phyloP scores from a whole-genome alignment of 345 rosid genomes.

The Lepidium africanum region DNA sequence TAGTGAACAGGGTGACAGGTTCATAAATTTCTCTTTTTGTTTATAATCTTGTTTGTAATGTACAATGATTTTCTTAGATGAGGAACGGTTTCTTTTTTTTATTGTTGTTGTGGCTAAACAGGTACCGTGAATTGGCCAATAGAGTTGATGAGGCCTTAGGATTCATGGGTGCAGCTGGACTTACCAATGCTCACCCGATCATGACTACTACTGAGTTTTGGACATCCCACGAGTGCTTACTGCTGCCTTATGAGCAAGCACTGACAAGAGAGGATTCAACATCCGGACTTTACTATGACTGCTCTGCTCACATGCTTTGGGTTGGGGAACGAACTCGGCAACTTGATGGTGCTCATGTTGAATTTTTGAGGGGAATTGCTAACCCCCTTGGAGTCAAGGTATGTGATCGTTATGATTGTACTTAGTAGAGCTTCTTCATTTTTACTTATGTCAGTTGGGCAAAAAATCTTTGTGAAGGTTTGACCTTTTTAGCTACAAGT shows the following conservation, averaged over 20 bases:
- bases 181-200: slow-evolving; percentile 46
- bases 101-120: slow-evolving; percentile 5
- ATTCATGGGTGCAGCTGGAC: slow-evolving; percentile 69
- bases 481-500: too few relatives aligned
- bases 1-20: slow-evolving; percentile 75
- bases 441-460: too few relatives aligned
- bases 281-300: slow-evolving; percentile 57
- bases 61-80: not conserved
- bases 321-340: slow-evolving; percentile 72
- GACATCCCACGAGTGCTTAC: slow-evolving; percentile 67
- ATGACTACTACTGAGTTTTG: slow-evolving; percentile 58
- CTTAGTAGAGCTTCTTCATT: too few relatives aligned
- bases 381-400: slow-evolving; percentile 66
- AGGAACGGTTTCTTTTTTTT: not conserved
- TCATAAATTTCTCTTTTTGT: not conserved
- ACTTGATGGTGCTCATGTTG: slow-evolving; percentile 65
- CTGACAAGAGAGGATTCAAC: slow-evolving; percentile 69
- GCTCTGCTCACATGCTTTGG: slow-evolving; percentile 70
- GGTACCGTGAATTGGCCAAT: slow-evolving; percentile 56
- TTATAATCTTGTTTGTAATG: not conserved
- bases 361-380: slow-evolving; percentile 51
- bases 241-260: slow-evolving; percentile 61
- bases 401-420: not conserved
- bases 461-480: too few relatives aligned
- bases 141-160: slow-evolving; percentile 67